Conservation (phyloP, 1,284 basidiomycete species). For the Coniophora puteana region DNA sequence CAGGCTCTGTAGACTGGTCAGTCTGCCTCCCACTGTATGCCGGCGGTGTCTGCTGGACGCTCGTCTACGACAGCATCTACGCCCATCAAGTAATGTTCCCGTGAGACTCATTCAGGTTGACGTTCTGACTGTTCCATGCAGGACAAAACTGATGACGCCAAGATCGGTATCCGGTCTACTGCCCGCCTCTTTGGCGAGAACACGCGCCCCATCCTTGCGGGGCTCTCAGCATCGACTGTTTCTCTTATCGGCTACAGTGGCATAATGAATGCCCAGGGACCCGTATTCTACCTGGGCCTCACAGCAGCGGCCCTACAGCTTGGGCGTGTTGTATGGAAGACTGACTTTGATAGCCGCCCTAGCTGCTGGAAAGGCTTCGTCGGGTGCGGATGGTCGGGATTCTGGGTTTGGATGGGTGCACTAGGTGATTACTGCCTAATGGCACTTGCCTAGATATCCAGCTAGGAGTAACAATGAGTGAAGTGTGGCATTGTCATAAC, state of each 20-base stretch:
- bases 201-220: conserved; percentile 75
- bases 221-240: conserved; percentile 74
- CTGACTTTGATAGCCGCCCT: conserved; percentile 74
- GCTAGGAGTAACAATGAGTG: background rate
- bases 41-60: conserved; percentile 89
- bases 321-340: conserved; percentile 73
- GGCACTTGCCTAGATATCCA: conserved; percentile 2
- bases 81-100: conserved; percentile 79
- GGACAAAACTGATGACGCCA: conserved; percentile 92
- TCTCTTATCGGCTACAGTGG: conserved; percentile 79
- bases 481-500: background rate
- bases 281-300: conserved; percentile 80
- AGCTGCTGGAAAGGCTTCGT: conserved; percentile 94
- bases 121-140: conserved; percentile 30
- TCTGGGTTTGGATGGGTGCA: conserved; percentile 86
- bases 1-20: conserved; percentile 78
- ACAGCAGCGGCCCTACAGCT: conserved; percentile 77
- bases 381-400: conserved; percentile 86
- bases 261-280: conserved; percentile 70
- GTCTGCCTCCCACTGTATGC: conserved; percentile 88
- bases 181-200: conserved; percentile 85
- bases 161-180: conserved; percentile 90
- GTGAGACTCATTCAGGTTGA: background rate
- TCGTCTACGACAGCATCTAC: conserved; percentile 98
- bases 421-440: conserved; percentile 67